These are phyloP conservation scores for Heritiera littoralis DNA, from an alignment of 345 rosid species.

Conservation along the genomic window DNA sequence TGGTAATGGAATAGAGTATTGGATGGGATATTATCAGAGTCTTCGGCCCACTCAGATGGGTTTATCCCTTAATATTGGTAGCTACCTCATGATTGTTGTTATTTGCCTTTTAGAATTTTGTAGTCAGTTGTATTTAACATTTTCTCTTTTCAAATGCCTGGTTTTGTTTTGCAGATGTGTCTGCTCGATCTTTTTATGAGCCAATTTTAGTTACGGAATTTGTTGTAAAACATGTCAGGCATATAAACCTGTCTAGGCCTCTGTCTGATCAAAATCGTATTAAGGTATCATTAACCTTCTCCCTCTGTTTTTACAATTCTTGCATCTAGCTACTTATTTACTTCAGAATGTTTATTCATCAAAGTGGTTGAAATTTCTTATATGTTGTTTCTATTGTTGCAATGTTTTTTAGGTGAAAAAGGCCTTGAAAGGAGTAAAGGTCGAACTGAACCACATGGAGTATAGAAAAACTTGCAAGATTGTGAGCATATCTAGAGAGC, in stretches of 20 bases:
- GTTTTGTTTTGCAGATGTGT: conserved; percentile 51
- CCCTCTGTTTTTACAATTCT: background rate
- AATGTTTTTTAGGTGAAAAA: conserved; percentile 46
- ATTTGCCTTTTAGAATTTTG: background rate
- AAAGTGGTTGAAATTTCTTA: too few relatives aligned
- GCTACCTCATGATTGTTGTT: too few relatives aligned
- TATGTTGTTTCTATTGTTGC: too few relatives aligned
- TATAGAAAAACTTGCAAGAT: conserved; percentile 41
- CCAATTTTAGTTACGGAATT: conserved; percentile 55
- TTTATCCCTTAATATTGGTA: conserved; percentile 74
- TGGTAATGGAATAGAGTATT: conserved; percentile 60
- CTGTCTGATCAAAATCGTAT: conserved; percentile 54
- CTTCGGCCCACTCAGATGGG: conserved; percentile 81
- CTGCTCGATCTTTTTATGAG: conserved; percentile 75
- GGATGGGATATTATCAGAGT: conserved; percentile 75
- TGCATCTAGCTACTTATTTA: background rate
- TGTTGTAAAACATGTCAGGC: conserved; percentile 36
- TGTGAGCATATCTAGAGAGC: conserved; percentile 50
- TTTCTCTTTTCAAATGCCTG: background rate
- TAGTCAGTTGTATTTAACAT: background rate
- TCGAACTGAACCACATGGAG: conserved; percentile 30
- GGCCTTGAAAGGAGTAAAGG: conserved; percentile 56
- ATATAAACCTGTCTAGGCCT: conserved; percentile 40
- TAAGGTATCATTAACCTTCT: conserved; percentile 41
- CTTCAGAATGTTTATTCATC: background rate